phyloP scores from a whole-genome alignment of 1,284 basidiomycete genomes.

The Marasmius oreades region DNA sequence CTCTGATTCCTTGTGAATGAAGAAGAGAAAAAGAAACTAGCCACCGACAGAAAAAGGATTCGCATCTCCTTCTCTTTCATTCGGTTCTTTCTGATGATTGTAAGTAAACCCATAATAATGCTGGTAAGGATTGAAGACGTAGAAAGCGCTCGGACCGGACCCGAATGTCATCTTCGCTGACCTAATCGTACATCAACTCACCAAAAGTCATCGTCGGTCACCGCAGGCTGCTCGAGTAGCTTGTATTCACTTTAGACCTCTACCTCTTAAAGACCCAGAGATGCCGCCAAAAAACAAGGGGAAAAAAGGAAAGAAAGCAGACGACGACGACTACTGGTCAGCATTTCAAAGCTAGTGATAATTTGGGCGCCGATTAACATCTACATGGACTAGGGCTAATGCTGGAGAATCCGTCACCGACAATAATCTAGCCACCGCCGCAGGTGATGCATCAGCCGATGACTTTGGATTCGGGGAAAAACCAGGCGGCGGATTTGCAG shows the following conservation, averaged over 20 bases:
- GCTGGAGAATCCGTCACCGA: conserved; percentile 58
- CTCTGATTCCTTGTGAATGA: conserved; percentile 44
- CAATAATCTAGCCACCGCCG: conserved; percentile 31
- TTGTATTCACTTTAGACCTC: neutral
- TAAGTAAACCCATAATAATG: conserved; percentile 79
- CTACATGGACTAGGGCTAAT: conserved; percentile 52
- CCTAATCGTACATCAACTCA: too few relatives aligned
- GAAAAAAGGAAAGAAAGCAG: conserved; percentile 80
- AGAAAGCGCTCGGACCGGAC: conserved; percentile 5
- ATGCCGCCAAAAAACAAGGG: conserved; percentile 90
- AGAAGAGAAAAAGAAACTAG: neutral
- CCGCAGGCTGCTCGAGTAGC: neutral
- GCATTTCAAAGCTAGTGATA: conserved; percentile 20
- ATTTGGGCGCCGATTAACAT: neutral
- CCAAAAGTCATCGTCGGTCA: neutral
- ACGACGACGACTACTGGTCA: conserved; percentile 83
- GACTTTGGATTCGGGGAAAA: conserved; percentile 27
- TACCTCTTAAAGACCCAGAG: conserved; percentile 6
- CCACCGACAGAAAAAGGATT: conserved; percentile 85
- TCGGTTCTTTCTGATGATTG: conserved; percentile 96
- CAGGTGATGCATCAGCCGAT: conserved; percentile 41
- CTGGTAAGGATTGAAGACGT: neutral
- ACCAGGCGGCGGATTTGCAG: conserved; percentile 40
- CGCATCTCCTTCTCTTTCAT: conserved; percentile 96
- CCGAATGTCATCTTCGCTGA: neutral